Evolutionary conservation across 1,139 yeast genomes (phyloP).

Genomic region (Wickerhamomyces sp.): DNA sequence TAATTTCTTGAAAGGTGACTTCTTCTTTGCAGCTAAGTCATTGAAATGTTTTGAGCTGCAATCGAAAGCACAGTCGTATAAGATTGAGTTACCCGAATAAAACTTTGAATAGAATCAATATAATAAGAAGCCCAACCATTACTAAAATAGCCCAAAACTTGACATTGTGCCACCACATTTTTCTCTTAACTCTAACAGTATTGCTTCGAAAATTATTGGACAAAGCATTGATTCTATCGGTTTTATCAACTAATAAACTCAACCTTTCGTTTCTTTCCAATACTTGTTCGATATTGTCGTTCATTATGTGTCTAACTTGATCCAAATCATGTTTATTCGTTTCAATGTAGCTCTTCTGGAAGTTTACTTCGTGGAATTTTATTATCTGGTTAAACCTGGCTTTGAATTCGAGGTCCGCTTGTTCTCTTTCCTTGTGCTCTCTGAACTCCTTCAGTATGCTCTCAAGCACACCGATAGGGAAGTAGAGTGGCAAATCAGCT

Average conservation of each 20-base stretch:
- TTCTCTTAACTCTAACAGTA: slow-evolving; percentile 57
- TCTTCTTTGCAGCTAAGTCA: not conserved
- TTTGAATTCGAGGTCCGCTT: slow-evolving; percentile 16
- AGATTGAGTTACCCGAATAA: not conserved
- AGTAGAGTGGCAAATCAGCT: slow-evolving; percentile 16
- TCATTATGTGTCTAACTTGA: slow-evolving; percentile 40
- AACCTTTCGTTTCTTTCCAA: slow-evolving; percentile 77
- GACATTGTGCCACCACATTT: slow-evolving; percentile 58
- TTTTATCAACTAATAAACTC: slow-evolving; percentile 69
- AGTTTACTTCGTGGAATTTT: slow-evolving; percentile 19
- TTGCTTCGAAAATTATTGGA: slow-evolving; percentile 66
- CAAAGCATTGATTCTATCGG: slow-evolving; percentile 65
- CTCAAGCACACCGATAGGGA: slow-evolving; percentile 22
- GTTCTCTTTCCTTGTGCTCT: slow-evolving; percentile 8
- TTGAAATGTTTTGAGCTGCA: not conserved
- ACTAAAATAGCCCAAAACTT: slow-evolving; percentile 32
- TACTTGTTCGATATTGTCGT: slow-evolving; percentile 58
- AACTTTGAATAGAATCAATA: slow-evolving; percentile 2
- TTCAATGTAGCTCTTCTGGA: slow-evolving; percentile 14
- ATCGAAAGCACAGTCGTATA: not conserved
- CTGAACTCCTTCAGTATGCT: slow-evolving; percentile 18
- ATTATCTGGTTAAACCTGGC: slow-evolving; percentile 22
- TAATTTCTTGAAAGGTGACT: not conserved
- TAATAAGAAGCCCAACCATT: slow-evolving; percentile 2
- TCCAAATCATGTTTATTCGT: slow-evolving; percentile 19